These are phyloP conservation scores for Mentha longifolia DNA, from an alignment of 257 asterid genomes.

Conservation along the genomic window DNA sequence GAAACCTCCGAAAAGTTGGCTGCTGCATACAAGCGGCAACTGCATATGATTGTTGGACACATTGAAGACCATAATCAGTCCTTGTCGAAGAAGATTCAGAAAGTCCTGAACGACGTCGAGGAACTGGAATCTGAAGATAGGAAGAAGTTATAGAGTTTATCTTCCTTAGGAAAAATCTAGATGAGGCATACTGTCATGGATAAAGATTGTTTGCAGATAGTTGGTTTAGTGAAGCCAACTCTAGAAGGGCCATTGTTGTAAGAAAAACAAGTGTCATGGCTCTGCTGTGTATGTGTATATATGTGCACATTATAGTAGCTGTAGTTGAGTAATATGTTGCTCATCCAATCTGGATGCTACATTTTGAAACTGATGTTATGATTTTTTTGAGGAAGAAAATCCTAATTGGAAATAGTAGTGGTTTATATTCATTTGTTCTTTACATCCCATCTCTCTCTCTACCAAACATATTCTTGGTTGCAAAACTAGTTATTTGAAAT, in stretches of 20 bases:
- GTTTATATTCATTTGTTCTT: not conserved
- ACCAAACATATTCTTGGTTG: not conserved
- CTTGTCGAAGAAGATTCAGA: constrained; percentile 72
- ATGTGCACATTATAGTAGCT: constrained; percentile 5
- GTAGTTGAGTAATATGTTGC: constrained; percentile 13
- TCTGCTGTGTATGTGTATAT: not conserved
- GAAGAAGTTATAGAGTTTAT: constrained; percentile 20
- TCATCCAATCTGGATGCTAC: not conserved
- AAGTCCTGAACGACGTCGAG: constrained; percentile 55
- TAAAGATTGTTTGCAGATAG: constrained; percentile 35
- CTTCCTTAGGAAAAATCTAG: too few relatives aligned
- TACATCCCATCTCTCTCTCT: not conserved
- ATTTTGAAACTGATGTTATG: constrained; percentile 2
- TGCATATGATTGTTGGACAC: constrained; percentile 76
- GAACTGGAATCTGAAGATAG: constrained; percentile 67
- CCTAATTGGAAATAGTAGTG: not conserved
- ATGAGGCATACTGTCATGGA: too few relatives aligned
- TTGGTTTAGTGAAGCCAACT: constrained; percentile 24
- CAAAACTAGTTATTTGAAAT: too few relatives aligned
- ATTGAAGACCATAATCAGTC: constrained; percentile 87
- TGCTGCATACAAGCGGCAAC: constrained; percentile 77
- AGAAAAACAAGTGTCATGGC: not conserved
- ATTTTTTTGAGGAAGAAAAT: constrained; percentile 10
- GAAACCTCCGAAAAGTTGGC: constrained; percentile 67
- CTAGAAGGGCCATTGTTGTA: constrained; percentile 29